A percentile compares a stretch with the other conserved stretches of the same genome.
These are phyloP conservation scores for Endoconidiophora laricicola DNA, from an alignment of 2,329 filamentous ascomycete genomes.

Conservation along the genomic window DNA sequence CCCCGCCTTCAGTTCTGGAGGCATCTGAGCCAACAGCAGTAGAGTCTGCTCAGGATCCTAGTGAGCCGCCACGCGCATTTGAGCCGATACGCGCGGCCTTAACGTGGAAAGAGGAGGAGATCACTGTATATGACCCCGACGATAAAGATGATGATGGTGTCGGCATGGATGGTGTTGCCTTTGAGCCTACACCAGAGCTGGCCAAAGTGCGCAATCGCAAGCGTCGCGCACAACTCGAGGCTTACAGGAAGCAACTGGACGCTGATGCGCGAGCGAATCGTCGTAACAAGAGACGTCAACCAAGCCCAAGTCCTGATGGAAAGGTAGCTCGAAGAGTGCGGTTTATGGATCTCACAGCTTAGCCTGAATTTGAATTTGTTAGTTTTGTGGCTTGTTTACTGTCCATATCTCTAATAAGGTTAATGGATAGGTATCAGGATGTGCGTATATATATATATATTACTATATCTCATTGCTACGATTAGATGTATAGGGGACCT, in stretches of 20 bases:
- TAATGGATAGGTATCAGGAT: background rate
- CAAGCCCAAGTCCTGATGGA: background rate
- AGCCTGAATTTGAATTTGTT: background rate
- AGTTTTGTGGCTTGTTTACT: background rate
- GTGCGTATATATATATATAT: no score
- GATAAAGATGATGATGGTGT: slow-evolving; percentile 51
- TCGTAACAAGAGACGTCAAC: slow-evolving; percentile 11
- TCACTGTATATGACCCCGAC: slow-evolving; percentile 47
- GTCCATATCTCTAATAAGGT: background rate
- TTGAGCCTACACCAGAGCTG: slow-evolving; percentile 45
- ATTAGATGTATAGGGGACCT: background rate
- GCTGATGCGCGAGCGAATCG: slow-evolving; percentile 35
- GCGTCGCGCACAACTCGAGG: slow-evolving; percentile 42
- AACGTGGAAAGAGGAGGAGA: slow-evolving; percentile 53
- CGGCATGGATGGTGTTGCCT: slow-evolving; percentile 51
- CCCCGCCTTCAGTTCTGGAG: background rate
- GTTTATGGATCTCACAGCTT: slow-evolving; percentile 5
- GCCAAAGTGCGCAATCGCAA: slow-evolving; percentile 40
- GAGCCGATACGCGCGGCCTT: slow-evolving; percentile 37
- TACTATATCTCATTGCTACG: no score
- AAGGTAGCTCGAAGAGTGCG: slow-evolving; percentile 7
- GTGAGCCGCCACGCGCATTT: background rate
- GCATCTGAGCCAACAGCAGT: slow-evolving; percentile 11
- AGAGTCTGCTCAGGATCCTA: slow-evolving; percentile 21
- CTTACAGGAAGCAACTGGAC: slow-evolving; percentile 45